These are phyloP conservation scores for Penicillium griseofulvum DNA, from an alignment of 2,329 filamentous ascomycete genomes.

Conservation along the genomic window DNA sequence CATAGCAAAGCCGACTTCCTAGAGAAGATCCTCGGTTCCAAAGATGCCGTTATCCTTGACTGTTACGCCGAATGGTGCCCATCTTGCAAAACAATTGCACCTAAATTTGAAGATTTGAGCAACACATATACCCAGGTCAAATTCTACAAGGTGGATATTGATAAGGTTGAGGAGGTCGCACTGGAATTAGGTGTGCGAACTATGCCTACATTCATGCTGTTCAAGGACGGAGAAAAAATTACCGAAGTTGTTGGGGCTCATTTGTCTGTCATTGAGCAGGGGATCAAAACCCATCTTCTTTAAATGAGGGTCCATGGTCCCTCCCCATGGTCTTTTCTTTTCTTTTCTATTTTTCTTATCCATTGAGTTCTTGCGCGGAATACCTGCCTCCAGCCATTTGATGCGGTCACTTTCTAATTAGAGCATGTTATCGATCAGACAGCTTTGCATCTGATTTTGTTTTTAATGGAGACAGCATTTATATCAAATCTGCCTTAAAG, in stretches of 20 bases:
- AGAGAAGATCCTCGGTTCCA: neutral
- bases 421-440: neutral
- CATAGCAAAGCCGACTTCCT: conserved; percentile 2
- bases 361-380: neutral
- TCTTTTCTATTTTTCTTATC: neutral
- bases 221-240: conserved; percentile 2
- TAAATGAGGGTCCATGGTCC: neutral
- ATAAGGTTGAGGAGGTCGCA: neutral
- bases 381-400: neutral
- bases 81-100: conserved; percentile 2
- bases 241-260: conserved; percentile 6
- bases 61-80: conserved; percentile 5
- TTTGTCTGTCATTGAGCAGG: neutral
- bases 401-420: neutral
- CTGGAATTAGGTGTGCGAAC: conserved; percentile 1
- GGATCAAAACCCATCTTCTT: neutral
- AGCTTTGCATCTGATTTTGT: neutral
- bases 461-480: neutral
- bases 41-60: neutral
- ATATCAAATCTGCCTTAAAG: neutral
- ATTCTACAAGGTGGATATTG: conserved; percentile 8
- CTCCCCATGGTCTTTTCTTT: neutral
- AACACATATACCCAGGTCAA: neutral
- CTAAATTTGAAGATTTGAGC: neutral
- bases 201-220: conserved; percentile 7